Evolutionary conservation across 345 rosid species (phyloP).

Genomic region (Boechera stricta): DNA sequence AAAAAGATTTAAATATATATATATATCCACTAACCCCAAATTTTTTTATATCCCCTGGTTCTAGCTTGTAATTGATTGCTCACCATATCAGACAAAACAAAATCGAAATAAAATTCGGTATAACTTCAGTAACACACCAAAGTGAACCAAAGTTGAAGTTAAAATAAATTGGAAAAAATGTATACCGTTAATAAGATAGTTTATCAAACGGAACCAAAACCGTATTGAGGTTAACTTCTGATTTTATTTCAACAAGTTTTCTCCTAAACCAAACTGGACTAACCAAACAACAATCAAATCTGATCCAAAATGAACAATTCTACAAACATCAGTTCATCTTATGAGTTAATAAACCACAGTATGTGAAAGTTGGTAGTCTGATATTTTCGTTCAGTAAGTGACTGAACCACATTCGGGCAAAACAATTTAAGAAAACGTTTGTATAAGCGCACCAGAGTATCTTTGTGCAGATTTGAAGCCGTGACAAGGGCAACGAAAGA

Average conservation of each 20-base stretch:
- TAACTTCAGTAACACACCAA: neutral
- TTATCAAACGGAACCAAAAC: neutral
- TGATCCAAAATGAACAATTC: neutral
- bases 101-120: neutral
- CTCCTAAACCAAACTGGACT: neutral
- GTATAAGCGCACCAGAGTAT: constrained; percentile 1
- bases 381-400: too few species aligned
- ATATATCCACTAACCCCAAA: too few species aligned
- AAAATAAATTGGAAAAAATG: neutral
- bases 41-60: too few species aligned
- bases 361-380: too few species aligned
- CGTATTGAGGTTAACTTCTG: neutral
- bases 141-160: neutral
- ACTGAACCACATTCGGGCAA: neutral
- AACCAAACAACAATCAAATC: too few species aligned
- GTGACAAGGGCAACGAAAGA: constrained; percentile 20
- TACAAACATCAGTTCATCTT: too few species aligned
- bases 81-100: neutral
- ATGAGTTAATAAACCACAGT: too few species aligned
- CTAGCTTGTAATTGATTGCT: too few species aligned
- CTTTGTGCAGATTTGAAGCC: neutral
- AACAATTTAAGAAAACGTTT: neutral
- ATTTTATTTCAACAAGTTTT: neutral
- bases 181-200: too few species aligned
- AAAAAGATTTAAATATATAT: too few species aligned